phyloP scores from a whole-genome alignment of 106 monocot species.

The Acanthochlamys bracteata region DNA sequence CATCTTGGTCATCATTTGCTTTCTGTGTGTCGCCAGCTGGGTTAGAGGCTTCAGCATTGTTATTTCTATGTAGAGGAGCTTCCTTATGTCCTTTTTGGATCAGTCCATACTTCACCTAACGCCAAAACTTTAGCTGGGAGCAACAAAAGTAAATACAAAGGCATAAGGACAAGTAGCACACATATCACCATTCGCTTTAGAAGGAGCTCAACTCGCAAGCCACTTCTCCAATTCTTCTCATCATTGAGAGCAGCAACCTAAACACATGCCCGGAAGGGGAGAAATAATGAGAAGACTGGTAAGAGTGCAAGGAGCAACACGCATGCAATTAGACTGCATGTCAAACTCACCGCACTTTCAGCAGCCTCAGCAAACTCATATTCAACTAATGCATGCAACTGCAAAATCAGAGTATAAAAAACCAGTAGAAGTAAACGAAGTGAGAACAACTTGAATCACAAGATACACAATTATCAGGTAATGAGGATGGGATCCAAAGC shows the following conservation, averaged over 20 bases:
- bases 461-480: no score
- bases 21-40: conserved; percentile 5
- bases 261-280: neutral
- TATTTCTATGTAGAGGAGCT: conserved; percentile 12
- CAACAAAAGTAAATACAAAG: neutral
- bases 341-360: conserved; percentile 58
- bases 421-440: no score
- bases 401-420: conserved; percentile 11
- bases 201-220: neutral
- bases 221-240: no score
- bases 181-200: conserved; percentile 1
- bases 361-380: conserved; percentile 66
- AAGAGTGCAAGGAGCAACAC: no score
- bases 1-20: conserved; percentile 14
- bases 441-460: no score
- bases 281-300: no score
- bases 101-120: conserved; percentile 33
- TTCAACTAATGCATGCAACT: conserved; percentile 79
- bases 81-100: conserved; percentile 17
- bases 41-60: conserved; percentile 6
- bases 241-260: conserved; percentile 59
- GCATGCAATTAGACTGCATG: neutral
- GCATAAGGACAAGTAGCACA: neutral
- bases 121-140: conserved; percentile 1
- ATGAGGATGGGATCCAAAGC: no score